Evolutionary conservation across 1,139 yeast species (phyloP), one percentile per base, ranked within the genome.

Genomic region (Suhomyces atakaporum): DNA sequence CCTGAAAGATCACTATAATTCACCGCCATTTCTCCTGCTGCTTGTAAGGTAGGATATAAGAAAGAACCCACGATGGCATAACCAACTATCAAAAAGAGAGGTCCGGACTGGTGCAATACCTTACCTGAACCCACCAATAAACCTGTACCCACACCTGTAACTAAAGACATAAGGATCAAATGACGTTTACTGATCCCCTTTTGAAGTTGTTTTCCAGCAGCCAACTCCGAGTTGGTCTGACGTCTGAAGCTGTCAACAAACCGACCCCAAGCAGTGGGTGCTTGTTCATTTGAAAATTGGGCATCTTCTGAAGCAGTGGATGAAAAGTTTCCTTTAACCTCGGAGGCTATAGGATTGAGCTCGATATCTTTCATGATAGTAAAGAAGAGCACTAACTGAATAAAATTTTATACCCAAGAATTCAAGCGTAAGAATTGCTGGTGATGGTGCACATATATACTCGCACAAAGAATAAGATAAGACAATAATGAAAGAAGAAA

Each of bases 21-120:
- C 29, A 66, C 70, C 10, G 72, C 69, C 59, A 66, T 58, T 48
- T 66, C 73, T 24, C 72, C 72, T 19, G 70, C 70, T 6, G 72
- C 67, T 48, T 65, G 69, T 42, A 66, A 54, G 19, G 71, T 66
- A 27, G 71, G 69, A 38, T 63, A 63, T 42, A 66, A 52, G 51
- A 64, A 65, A 13, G 66, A 56, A 29, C 72, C 72, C 30, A 63
- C 69, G 36, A 66, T 60, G 31, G 62, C 64, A 39, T 61, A 66
- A 33, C 70, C 72, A 25, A 66, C 34, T 28, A 66, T 38, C 26
- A 66, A 47, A 36, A 63, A 60, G 29, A 64, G 53, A 9, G 72
- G 72, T 28, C 73, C 73, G 14, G 68, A 60, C 19, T 50, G 52
- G 34, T 56, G 56, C 42, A 66, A 57, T 19, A 51, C 53, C 26